Evolutionary conservation across 208 protist species (phyloP).

Genomic region (Trypanosoma brucei): DNA sequence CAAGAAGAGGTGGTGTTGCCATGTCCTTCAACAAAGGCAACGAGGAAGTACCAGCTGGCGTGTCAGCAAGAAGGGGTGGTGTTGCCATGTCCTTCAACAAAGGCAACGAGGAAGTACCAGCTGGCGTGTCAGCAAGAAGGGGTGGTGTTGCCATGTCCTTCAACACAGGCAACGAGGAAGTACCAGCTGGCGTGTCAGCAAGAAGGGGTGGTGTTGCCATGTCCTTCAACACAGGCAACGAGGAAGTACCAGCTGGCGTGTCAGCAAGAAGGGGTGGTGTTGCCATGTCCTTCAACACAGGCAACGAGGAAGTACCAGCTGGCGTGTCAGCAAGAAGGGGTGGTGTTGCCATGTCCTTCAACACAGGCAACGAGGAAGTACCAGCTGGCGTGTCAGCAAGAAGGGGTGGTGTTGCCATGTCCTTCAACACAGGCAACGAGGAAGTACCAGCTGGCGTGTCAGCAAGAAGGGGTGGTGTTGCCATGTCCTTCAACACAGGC

Average conservation of each 20-base stretch:
- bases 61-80: constrained; percentile 17
- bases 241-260: constrained; percentile 9
- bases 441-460: constrained; percentile 7
- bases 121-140: constrained; percentile 4
- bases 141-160: neutral
- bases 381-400: neutral
- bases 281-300: constrained; percentile 19
- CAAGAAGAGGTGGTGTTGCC: constrained; percentile 32
- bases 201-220: constrained; percentile 18
- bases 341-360: neutral
- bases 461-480: constrained; percentile 9
- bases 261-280: constrained; percentile 15
- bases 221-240: constrained; percentile 9
- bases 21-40: constrained; percentile 28
- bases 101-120: constrained; percentile 15
- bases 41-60: constrained; percentile 14
- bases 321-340: constrained; percentile 3
- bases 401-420: constrained; percentile 17
- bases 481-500: constrained; percentile 20
- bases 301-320: constrained; percentile 14
- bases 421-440: constrained; percentile 11
- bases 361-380: neutral
- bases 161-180: neutral
- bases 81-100: constrained; percentile 25
- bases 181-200: neutral